A percentile compares a stretch with the other conserved stretches of the same genome.
phyloP scores from a whole-genome alignment of 768 basidiomycete genomes.

The Rhodocollybia butyracea region DNA sequence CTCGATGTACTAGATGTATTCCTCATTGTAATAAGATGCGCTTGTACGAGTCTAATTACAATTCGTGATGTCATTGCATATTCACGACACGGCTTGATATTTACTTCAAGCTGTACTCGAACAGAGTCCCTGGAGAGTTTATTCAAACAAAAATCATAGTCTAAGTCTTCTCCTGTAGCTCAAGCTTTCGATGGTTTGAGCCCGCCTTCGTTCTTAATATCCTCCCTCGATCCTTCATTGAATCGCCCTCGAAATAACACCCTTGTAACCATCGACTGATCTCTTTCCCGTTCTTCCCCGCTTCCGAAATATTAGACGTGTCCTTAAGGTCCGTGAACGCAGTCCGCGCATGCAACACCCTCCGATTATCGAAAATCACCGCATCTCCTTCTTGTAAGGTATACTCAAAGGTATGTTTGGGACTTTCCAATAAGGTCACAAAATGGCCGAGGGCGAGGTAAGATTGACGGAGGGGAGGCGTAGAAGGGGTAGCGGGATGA shows the following conservation, averaged over 20 bases:
- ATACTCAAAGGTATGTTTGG: conserved; percentile 52
- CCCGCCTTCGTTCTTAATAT: conserved; percentile 21
- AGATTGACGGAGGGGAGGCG: conserved; percentile 43
- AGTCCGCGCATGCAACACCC: conserved; percentile 84
- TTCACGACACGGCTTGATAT: too few relatives aligned
- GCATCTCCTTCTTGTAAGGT: conserved; percentile 79
- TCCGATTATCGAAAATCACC: conserved; percentile 88
- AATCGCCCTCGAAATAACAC: conserved; percentile 71
- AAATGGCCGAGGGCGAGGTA: conserved; percentile 65
- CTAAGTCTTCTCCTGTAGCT: too few relatives aligned
- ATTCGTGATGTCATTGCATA: too few relatives aligned
- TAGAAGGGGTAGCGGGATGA: conserved; percentile 24
- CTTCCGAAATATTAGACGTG: conserved; percentile 14
- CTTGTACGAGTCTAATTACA: too few relatives aligned
- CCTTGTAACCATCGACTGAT: conserved; percentile 89
- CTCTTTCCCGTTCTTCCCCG: conserved; percentile 38
- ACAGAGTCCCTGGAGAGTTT: too few relatives aligned
- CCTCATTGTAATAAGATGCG: too few relatives aligned
- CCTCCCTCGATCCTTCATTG: conserved; percentile 57
- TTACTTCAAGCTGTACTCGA: too few relatives aligned
- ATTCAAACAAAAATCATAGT: too few relatives aligned
- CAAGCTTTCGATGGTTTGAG: too few relatives aligned
- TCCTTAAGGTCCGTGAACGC: conserved; percentile 56
- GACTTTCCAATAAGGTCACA: conserved; percentile 51
- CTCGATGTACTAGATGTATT: too few relatives aligned